These are phyloP conservation scores for Hygrocybe punicea DNA, from an alignment of 768 basidiomycete species.

Conservation along the genomic window DNA sequence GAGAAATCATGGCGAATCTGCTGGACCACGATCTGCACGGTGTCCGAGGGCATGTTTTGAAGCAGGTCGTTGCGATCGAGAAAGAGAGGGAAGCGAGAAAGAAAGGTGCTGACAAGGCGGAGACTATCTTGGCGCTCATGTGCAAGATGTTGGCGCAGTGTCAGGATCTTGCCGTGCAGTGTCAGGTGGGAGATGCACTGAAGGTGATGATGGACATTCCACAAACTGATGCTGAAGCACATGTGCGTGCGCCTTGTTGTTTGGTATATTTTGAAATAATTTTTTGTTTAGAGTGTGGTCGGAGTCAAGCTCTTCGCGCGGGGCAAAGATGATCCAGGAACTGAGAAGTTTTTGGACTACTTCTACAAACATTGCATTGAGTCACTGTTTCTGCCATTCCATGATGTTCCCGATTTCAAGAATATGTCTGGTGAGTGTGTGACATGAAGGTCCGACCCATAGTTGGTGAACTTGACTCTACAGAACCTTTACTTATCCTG, in stretches of 20 bases:
- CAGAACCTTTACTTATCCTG: conserved; percentile 54
- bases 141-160: conserved; percentile 76
- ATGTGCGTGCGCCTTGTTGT: conserved; percentile 22
- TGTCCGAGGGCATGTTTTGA: conserved; percentile 79
- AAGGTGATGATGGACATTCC: conserved; percentile 80
- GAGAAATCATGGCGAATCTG: conserved; percentile 79
- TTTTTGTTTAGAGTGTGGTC: neutral
- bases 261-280: neutral
- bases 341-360: conserved; percentile 87
- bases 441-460: conserved; percentile 32
- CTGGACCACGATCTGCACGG: conserved; percentile 90
- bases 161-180: conserved; percentile 82
- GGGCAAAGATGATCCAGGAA: conserved; percentile 80
- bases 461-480: conserved; percentile 25
- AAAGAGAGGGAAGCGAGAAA: conserved; percentile 57
- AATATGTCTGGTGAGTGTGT: conserved; percentile 34
- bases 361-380: conserved; percentile 84
- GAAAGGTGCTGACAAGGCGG: conserved; percentile 58
- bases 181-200: conserved; percentile 85
- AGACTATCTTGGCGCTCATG: conserved; percentile 72
- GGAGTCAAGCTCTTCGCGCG: conserved; percentile 39
- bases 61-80: conserved; percentile 71
- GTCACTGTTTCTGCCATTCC: conserved; percentile 78
- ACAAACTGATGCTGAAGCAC: conserved; percentile 39
- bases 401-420: conserved; percentile 68